These are phyloP conservation scores for Phytophthora vignae DNA, from an alignment of 352 stramenopile genomes.

Conservation along the genomic window DNA sequence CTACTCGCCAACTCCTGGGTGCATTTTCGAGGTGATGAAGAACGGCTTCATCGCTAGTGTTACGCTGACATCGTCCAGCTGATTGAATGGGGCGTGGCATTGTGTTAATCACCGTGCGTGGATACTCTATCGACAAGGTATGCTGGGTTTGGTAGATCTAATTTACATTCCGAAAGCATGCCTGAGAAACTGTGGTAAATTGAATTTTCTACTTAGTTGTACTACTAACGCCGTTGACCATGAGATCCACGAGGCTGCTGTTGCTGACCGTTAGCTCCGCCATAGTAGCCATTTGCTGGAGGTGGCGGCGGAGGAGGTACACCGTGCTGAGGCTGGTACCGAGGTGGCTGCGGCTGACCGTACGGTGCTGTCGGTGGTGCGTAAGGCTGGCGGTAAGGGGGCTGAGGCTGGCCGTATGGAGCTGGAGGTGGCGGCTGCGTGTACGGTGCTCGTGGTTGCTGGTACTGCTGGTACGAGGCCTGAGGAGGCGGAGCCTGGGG, in stretches of 20 bases:
- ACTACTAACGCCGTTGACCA: conserved; percentile 41
- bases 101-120: neutral
- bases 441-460: conserved; percentile 23
- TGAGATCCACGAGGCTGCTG: conserved; percentile 41
- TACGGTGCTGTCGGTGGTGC: conserved; percentile 20
- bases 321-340: conserved; percentile 22
- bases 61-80: conserved; percentile 50
- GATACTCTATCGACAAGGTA: conserved; percentile 13
- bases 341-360: conserved; percentile 13
- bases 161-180: conserved; percentile 42
- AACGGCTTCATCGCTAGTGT: conserved; percentile 82
- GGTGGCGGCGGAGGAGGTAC: conserved; percentile 22
- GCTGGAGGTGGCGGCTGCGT: conserved; percentile 17
- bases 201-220: conserved; percentile 8
- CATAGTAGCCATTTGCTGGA: conserved; percentile 22
- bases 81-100: neutral
- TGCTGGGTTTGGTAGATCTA: conserved; percentile 28
- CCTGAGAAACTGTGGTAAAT: conserved; percentile 22
- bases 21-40: conserved; percentile 88
- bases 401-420: conserved; percentile 22
- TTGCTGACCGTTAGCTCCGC: conserved; percentile 28
- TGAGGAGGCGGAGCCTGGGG: conserved; percentile 29
- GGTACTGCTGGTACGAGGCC: conserved; percentile 39
- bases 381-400: conserved; percentile 20
- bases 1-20: conserved; percentile 76